phyloP scores from a whole-genome alignment of 805 yeast genomes.

The Schizosaccharomyces cryophilus region DNA sequence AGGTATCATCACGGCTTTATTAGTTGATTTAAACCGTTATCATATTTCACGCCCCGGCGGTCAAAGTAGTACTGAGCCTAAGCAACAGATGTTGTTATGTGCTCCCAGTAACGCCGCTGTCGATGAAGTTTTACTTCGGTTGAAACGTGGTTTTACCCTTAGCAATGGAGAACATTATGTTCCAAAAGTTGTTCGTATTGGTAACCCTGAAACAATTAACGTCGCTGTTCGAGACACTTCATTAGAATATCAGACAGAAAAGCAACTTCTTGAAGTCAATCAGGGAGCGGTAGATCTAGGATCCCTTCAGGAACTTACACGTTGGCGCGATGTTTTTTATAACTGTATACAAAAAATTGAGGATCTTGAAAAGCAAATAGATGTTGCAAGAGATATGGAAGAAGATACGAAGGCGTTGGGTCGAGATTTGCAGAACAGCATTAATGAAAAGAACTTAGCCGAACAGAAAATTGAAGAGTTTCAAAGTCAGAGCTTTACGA shows the following conservation, averaged over 20 bases:
- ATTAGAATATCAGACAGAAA: conserved; percentile 63
- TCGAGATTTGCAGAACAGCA: conserved; percentile 30
- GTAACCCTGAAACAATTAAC: conserved; percentile 71
- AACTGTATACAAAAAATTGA: conserved; percentile 35
- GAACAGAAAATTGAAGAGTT: conserved; percentile 56
- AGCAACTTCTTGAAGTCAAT: conserved; percentile 18
- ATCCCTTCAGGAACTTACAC: conserved; percentile 12
- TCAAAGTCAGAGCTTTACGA: conserved; percentile 46
- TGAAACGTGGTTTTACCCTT: conserved; percentile 39
- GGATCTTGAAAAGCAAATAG: conserved; percentile 18
- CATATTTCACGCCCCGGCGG: conserved; percentile 9
- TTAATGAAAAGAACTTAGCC: conserved; percentile 36
- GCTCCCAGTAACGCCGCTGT: conserved; percentile 99
- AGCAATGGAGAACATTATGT: conserved; percentile 21
- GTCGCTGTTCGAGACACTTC: conserved; percentile 60
- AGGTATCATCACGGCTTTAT: conserved; percentile 62
- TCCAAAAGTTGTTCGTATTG: conserved; percentile 64
- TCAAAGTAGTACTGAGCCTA: conserved; percentile 9
- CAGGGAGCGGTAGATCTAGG: conserved; percentile 4
- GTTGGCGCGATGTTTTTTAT: conserved; percentile 27
- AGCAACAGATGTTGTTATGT: conserved; percentile 55
- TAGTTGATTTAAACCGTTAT: conserved; percentile 11
- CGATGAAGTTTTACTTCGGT: conserved; percentile 71
- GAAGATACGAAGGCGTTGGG: conserved; percentile 12
- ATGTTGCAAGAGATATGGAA: conserved; percentile 11